Evolutionary conservation across 495 filamentous ascomycete genomes (phyloP).

Genomic region (Podospora australis): DNA sequence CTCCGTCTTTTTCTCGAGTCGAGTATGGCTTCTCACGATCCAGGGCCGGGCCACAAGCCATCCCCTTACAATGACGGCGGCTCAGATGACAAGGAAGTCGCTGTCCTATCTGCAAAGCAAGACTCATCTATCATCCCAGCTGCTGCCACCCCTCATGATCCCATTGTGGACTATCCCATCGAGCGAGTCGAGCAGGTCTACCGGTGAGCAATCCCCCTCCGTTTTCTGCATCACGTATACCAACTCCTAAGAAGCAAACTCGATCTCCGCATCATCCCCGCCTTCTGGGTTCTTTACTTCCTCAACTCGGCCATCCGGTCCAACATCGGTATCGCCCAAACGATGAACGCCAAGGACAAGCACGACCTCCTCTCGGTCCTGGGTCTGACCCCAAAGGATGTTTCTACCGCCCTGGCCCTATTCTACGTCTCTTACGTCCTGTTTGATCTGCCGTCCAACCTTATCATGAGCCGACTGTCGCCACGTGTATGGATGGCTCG

Average conservation of each 20-base stretch:
- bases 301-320: conserved; percentile 85
- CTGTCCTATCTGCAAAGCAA: too few species aligned
- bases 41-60: too few species aligned
- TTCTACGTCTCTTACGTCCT: conserved; percentile 90
- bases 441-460: conserved; percentile 83
- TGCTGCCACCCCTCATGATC: background rate
- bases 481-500: conserved; percentile 90
- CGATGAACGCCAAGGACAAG: conserved; percentile 65
- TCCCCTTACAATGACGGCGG: too few species aligned
- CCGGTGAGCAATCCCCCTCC: conserved; percentile 36
- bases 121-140: too few species aligned
- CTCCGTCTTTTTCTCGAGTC: conserved; percentile 23
- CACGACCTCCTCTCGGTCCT: conserved; percentile 67
- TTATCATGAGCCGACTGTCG: conserved; percentile 78
- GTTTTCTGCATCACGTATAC: background rate
- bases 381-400: conserved; percentile 60
- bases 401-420: conserved; percentile 74
- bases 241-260: conserved; percentile 50
- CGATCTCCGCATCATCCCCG: conserved; percentile 78
- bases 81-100: too few species aligned
- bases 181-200: conserved; percentile 59
- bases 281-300: conserved; percentile 92
- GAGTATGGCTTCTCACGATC: conserved; percentile 34
- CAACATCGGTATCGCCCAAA: conserved; percentile 85
- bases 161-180: conserved; percentile 37